These are phyloP conservation scores for Phytophthora nicotianae DNA, from an alignment of 352 stramenopile genomes.

Conservation along the genomic window DNA sequence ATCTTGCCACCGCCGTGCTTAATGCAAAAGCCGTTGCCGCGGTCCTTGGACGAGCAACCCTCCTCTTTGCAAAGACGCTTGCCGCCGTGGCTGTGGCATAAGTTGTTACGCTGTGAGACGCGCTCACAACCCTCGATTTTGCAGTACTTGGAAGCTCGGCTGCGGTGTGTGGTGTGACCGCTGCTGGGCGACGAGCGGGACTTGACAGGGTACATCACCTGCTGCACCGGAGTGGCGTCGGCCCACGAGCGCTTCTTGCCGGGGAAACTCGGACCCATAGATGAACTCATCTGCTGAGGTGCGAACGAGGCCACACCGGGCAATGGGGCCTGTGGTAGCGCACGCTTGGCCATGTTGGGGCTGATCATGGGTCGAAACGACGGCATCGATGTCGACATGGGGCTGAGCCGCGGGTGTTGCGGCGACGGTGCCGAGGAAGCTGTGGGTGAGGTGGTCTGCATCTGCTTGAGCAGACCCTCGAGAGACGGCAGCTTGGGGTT, in stretches of 20 bases:
- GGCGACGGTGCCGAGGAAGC: conserved; percentile 13
- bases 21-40: conserved; percentile 84
- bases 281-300: conserved; percentile 25
- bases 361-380: conserved; percentile 65
- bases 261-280: conserved; percentile 27
- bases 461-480: conserved; percentile 67
- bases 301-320: conserved; percentile 18
- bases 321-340: conserved; percentile 11
- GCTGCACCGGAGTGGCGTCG: conserved; percentile 23
- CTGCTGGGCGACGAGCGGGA: conserved; percentile 21
- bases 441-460: conserved; percentile 46
- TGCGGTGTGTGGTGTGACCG: conserved; percentile 42
- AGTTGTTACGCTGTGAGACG: conserved; percentile 83
- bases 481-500: conserved; percentile 68
- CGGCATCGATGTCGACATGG: conserved; percentile 40
- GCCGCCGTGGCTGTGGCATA: conserved; percentile 83
- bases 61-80: conserved; percentile 86
- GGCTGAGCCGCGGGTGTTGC: conserved; percentile 34
- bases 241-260: conserved; percentile 44
- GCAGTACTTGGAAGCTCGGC: conserved; percentile 88
- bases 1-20: conserved; percentile 86
- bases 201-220: conserved; percentile 21
- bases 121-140: conserved; percentile 83
- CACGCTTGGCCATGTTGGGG: conserved; percentile 43
- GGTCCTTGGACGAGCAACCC: conserved; percentile 78